Conservation (phyloP, 2,329 filamentous ascomycete genomes). For the Diplodia seriata region DNA sequence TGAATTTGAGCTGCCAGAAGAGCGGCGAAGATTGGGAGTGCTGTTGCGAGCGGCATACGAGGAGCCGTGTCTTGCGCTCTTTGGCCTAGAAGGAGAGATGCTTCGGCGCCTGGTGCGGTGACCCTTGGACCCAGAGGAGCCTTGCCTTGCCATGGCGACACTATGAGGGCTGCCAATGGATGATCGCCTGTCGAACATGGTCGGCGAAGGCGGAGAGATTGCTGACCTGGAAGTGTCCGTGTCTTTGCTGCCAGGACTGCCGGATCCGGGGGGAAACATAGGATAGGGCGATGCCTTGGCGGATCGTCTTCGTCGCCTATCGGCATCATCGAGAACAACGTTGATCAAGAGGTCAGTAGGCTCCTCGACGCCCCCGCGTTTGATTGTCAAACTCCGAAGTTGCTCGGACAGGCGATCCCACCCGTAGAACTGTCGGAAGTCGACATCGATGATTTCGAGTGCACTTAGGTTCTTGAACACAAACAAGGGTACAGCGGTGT, state of each 20-base stretch:
- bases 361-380: slow-evolving; percentile 86
- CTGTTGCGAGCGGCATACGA: slow-evolving; percentile 67
- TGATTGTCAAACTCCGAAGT: slow-evolving; percentile 85
- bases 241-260: slow-evolving; percentile 68
- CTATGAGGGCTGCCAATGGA: slow-evolving; percentile 59
- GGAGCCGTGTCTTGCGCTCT: slow-evolving; percentile 75
- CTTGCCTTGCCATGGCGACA: slow-evolving; percentile 59
- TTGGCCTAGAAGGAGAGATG: slow-evolving; percentile 79
- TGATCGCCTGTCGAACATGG: slow-evolving; percentile 49
- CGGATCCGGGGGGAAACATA: slow-evolving; percentile 69
- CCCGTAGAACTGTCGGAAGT: slow-evolving; percentile 95
- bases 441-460: slow-evolving; percentile 91
- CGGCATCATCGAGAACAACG: slow-evolving; percentile 95
- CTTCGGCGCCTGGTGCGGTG: slow-evolving; percentile 67
- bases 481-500: slow-evolving; percentile 94
- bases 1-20: slow-evolving; percentile 93
- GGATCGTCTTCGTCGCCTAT: slow-evolving; percentile 85
- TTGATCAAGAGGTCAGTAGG: slow-evolving; percentile 88
- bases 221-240: slow-evolving; percentile 72
- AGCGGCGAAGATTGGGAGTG: slow-evolving; percentile 78
- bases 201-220: slow-evolving; percentile 56
- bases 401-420: slow-evolving; percentile 96
- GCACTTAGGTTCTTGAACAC: slow-evolving; percentile 97
- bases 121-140: slow-evolving; percentile 59
- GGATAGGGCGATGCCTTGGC: slow-evolving; percentile 86